A percentile compares a stretch with the other conserved stretches of the same genome.
phyloP scores from a whole-genome alignment of 208 protist genomes.

The Leishmania major region DNA sequence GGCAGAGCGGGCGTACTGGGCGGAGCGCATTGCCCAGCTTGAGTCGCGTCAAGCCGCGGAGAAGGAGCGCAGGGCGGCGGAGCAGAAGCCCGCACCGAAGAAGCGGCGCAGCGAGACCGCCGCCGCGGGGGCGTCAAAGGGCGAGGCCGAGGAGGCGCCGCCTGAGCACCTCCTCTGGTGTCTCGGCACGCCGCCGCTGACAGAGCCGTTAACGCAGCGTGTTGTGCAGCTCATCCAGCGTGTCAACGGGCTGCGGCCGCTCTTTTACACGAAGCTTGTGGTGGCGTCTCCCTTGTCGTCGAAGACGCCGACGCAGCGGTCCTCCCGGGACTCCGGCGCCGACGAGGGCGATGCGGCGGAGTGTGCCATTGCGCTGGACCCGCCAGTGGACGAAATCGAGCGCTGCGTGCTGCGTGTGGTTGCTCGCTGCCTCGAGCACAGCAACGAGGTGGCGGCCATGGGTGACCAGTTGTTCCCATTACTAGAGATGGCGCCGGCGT shows the following conservation, averaged over 20 bases:
- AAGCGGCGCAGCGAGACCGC: slow-evolving; percentile 15
- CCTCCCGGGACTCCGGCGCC: background rate
- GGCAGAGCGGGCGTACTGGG: slow-evolving; percentile 72
- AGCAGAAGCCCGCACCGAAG: slow-evolving; percentile 28
- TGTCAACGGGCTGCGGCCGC: slow-evolving; percentile 73
- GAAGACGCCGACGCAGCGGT: background rate
- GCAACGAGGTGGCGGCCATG: slow-evolving; percentile 75
- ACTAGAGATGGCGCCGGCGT: slow-evolving; percentile 62
- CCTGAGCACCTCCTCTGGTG: slow-evolving; percentile 59
- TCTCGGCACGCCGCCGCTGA: slow-evolving; percentile 51
- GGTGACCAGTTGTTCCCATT: slow-evolving; percentile 93
- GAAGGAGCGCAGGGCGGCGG: slow-evolving; percentile 13
- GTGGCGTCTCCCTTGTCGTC: background rate
- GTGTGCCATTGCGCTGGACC: slow-evolving; percentile 62
- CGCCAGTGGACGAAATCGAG: slow-evolving; percentile 72
- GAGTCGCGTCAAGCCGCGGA: slow-evolving; percentile 19
- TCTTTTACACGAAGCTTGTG: slow-evolving; percentile 87
- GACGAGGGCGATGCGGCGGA: slow-evolving; percentile 15
- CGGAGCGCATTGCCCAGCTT: slow-evolving; percentile 35
- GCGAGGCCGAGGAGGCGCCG: slow-evolving; percentile 11
- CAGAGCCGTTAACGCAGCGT: slow-evolving; percentile 62
- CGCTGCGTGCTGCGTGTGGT: slow-evolving; percentile 64
- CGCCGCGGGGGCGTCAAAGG: slow-evolving; percentile 12
- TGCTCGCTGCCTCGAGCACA: slow-evolving; percentile 80
- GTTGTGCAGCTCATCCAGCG: slow-evolving; percentile 76